Conservation (phyloP, 129 eudicot genomes). For the Centrapalus pauciflorus region DNA sequence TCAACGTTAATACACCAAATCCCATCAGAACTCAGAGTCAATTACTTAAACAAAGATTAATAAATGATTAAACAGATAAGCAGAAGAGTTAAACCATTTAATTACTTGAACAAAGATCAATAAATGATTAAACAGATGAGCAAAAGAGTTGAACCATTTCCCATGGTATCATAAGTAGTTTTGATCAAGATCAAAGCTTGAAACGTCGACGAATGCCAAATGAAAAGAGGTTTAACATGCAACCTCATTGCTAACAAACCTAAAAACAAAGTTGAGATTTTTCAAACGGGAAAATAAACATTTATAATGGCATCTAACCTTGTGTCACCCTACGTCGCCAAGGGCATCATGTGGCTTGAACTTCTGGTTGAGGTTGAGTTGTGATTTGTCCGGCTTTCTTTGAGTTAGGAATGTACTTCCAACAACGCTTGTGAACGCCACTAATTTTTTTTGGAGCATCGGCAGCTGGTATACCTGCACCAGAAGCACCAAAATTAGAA, state of each 20-base stretch:
- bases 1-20: neutral
- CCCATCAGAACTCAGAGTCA: neutral
- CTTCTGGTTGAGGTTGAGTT: constrained; percentile 31
- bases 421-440: constrained; percentile 94
- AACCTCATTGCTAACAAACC: constrained; percentile 11
- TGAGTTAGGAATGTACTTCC: constrained; percentile 64
- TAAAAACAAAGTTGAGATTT: neutral
- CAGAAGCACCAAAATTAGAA: neutral
- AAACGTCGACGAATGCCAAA: neutral
- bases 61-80: too few species aligned
- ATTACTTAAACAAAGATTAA: too few species aligned
- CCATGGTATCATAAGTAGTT: neutral
- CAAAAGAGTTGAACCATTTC: too few species aligned
- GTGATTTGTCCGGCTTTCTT: constrained; percentile 32
- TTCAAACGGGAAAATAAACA: neutral
- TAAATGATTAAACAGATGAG: too few species aligned
- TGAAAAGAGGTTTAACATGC: constrained; percentile 12
- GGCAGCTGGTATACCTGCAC: constrained; percentile 62
- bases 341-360: constrained; percentile 18
- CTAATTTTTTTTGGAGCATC: constrained; percentile 89
- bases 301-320: constrained; percentile 11
- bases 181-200: constrained; percentile 15
- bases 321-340: neutral
- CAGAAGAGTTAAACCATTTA: too few species aligned
- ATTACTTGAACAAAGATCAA: too few species aligned